A percentile compares a stretch with the other conserved stretches of the same genome.
phyloP scores from a whole-genome alignment of 2,329 filamentous ascomycete species.

The Diaporthe sp. region DNA sequence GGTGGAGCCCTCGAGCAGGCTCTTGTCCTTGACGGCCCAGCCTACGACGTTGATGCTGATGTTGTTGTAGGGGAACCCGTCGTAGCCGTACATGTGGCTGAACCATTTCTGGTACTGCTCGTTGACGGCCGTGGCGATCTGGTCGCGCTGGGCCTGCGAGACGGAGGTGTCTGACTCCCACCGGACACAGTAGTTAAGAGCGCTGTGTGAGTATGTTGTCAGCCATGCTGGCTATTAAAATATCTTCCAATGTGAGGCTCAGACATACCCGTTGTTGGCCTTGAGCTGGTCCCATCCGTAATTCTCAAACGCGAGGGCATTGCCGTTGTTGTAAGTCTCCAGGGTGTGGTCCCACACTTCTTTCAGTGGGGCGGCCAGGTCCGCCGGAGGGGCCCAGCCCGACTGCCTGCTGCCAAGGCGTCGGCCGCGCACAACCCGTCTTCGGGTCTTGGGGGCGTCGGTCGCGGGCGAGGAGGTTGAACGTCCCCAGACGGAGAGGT shows the following conservation, averaged over 20 bases:
- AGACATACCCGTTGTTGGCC: neutral
- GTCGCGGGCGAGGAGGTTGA: neutral
- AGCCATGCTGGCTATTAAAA: neutral
- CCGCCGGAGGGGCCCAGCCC: neutral
- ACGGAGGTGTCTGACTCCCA: conserved; percentile 53
- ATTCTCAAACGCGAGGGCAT: neutral
- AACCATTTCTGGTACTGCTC: conserved; percentile 21
- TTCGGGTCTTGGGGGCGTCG: neutral
- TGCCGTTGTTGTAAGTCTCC: conserved; percentile 5
- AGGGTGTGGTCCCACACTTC: conserved; percentile 20
- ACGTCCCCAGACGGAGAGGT: neutral
- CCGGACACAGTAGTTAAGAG: conserved; percentile 53
- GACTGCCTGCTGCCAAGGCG: conserved; percentile 3
- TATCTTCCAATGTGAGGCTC: no score
- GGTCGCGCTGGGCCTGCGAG: conserved; percentile 50
- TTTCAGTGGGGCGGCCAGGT: neutral
- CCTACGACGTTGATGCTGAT: conserved; percentile 18
- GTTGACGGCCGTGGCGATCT: conserved; percentile 45
- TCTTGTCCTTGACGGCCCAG: conserved; percentile 11
- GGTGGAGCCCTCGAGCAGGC: conserved; percentile 8
- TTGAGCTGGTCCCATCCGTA: conserved; percentile 14
- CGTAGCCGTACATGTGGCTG: neutral
- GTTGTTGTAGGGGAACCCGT: conserved; percentile 9
- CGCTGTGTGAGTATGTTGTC: neutral
- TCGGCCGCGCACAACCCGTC: neutral